These are phyloP conservation scores for Manihot esculenta DNA, from an alignment of 441 rosid genomes.

Conservation along the genomic window DNA sequence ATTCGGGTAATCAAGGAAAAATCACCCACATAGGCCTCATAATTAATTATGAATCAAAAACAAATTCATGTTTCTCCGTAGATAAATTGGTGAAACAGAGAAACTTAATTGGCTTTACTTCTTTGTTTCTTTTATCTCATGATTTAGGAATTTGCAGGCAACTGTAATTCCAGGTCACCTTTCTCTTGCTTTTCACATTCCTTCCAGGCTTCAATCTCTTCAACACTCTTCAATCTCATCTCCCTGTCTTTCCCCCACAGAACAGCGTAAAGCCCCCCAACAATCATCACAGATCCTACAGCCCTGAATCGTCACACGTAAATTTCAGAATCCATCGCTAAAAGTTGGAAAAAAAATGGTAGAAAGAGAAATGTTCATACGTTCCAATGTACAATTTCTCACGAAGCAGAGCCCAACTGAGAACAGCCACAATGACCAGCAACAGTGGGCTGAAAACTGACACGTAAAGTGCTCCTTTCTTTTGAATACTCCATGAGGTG, in stretches of 20 bases:
- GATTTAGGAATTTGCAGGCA: no score
- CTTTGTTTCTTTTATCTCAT: neutral
- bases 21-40: neutral
- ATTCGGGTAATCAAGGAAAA: no score
- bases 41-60: no score
- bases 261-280: slow-evolving; percentile 69
- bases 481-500: slow-evolving; percentile 68
- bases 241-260: slow-evolving; percentile 90
- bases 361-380: slow-evolving; percentile 53
- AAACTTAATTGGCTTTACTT: no score
- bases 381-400: slow-evolving; percentile 81
- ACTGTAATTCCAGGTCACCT: slow-evolving; percentile 35
- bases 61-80: no score
- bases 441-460: slow-evolving; percentile 84
- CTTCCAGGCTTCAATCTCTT: slow-evolving; percentile 25
- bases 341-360: no score
- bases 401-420: slow-evolving; percentile 80
- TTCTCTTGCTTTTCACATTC: slow-evolving; percentile 2
- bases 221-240: slow-evolving; percentile 16
- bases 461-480: slow-evolving; percentile 81
- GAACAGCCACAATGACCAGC: slow-evolving; percentile 69
- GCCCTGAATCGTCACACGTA: slow-evolving; percentile 35
- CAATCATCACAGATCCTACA: slow-evolving; percentile 65
- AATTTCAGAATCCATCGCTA: no score
- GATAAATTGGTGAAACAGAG: no score